Conservation (phyloP, 306 rosid species). For the Alnus glutinosa region DNA sequence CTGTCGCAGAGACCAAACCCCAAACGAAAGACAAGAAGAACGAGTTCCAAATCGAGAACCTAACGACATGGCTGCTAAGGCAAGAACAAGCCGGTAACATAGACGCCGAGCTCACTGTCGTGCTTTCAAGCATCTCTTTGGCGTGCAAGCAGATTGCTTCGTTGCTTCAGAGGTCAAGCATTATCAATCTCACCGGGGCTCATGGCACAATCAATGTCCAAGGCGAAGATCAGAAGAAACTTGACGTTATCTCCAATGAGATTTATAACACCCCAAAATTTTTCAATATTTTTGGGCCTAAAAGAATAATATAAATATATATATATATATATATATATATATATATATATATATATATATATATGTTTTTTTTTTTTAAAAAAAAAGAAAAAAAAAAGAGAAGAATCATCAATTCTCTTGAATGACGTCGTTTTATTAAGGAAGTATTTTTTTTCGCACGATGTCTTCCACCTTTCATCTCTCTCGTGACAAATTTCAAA, state of each 20-base stretch:
- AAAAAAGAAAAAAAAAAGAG: too few species aligned
- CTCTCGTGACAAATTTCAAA: too few species aligned
- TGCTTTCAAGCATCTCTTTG: conserved; percentile 43
- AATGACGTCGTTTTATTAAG: too few species aligned
- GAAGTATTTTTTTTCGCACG: too few species aligned
- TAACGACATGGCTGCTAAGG: conserved; percentile 45
- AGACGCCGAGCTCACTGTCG: conserved; percentile 43
- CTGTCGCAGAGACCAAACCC: neutral
- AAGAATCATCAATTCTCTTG: too few species aligned
- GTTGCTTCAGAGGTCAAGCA: conserved; percentile 43
- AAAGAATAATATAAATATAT: too few species aligned
- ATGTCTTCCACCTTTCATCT: too few species aligned
- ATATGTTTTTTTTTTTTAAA: too few species aligned
- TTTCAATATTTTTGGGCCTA: too few species aligned
- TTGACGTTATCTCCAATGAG: conserved; percentile 49
- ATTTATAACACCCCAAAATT: too few species aligned
- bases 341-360: too few species aligned
- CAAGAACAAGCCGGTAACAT: conserved; percentile 38
- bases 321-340: too few species aligned
- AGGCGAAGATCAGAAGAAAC: conserved; percentile 54
- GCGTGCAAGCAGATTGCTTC: conserved; percentile 50
- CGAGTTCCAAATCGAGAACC: conserved; percentile 27
- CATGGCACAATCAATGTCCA: conserved; percentile 42
- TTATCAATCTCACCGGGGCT: conserved; percentile 36
- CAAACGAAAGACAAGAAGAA: conserved; percentile 2